phyloP scores from a whole-genome alignment of 169 alveolate genomes.

The Plasmodium vinckei region DNA sequence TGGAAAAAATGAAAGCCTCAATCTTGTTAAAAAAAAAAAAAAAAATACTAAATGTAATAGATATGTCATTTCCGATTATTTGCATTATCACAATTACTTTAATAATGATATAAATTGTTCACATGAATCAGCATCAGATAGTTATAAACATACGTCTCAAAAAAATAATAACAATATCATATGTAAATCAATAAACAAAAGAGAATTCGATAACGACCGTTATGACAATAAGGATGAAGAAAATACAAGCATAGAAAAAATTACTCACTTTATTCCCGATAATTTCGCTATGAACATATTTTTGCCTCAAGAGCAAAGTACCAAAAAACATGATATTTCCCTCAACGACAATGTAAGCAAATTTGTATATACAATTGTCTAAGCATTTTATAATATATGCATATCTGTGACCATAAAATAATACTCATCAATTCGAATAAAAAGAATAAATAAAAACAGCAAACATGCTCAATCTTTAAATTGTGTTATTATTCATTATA shows the following conservation, averaged over 20 bases:
- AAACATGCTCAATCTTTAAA: neutral
- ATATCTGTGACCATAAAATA: neutral
- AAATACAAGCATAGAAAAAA: constrained; percentile 20
- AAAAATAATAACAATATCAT: neutral
- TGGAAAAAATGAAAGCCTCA: neutral
- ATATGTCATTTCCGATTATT: constrained; percentile 27
- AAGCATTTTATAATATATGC: neutral
- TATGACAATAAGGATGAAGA: constrained; percentile 20
- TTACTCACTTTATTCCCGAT: constrained; percentile 42
- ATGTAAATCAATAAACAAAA: constrained; percentile 3
- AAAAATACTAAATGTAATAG: neutral
- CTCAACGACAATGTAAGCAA: constrained; percentile 20
- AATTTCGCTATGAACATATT: constrained; percentile 39
- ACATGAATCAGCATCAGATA: constrained; percentile 25
- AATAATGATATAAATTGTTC: constrained; percentile 22
- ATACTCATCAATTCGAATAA: neutral
- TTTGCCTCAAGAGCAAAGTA: constrained; percentile 1
- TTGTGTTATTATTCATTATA: neutral
- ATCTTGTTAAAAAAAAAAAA: constrained; percentile 18
- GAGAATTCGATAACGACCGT: constrained; percentile 32
- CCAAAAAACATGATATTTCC: constrained; percentile 9
- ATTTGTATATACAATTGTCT: neutral
- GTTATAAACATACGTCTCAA: neutral
- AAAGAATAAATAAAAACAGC: neutral
- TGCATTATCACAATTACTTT: constrained; percentile 50